Evolutionary conservation across 164 flowering plant genomes (phyloP).

Genomic region (Malania oleifera): DNA sequence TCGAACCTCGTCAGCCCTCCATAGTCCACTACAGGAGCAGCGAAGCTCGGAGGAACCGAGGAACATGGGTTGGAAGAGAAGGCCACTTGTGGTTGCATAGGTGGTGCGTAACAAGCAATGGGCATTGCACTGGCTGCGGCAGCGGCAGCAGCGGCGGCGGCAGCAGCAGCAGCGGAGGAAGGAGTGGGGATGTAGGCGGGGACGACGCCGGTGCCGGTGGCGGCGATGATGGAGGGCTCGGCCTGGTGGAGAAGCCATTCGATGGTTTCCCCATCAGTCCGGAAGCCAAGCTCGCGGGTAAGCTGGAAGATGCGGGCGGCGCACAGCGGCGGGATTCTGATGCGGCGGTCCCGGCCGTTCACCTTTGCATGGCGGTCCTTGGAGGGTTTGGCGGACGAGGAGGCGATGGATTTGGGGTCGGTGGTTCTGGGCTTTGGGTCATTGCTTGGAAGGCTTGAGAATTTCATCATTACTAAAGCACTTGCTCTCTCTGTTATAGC

Average conservation of each 20-base stretch:
- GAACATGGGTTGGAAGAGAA: too few relatives aligned
- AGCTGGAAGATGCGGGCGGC: slow-evolving; percentile 29
- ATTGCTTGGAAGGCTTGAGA: too few relatives aligned
- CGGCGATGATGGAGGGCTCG: slow-evolving; percentile 22
- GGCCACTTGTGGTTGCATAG: too few relatives aligned
- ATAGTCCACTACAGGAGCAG: too few relatives aligned
- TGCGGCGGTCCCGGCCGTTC: slow-evolving; percentile 22
- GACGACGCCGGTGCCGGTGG: slow-evolving; percentile 12
- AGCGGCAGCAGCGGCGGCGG: slow-evolving; percentile 1
- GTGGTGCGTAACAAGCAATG: too few relatives aligned
- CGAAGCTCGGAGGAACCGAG: too few relatives aligned
- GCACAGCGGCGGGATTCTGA: slow-evolving; percentile 20
- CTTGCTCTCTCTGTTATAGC: too few relatives aligned
- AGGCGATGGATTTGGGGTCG: neutral
- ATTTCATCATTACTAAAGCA: too few relatives aligned
- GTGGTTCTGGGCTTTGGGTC: neutral
- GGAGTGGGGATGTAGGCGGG: neutral
- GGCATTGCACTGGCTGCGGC: too few relatives aligned
- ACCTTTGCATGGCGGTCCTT: slow-evolving; percentile 29
- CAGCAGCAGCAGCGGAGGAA: neutral
- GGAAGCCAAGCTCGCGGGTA: slow-evolving; percentile 24
- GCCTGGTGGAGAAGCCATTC: slow-evolving; percentile 27
- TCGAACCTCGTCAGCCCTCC: too few relatives aligned
- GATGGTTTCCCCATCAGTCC: slow-evolving; percentile 28
- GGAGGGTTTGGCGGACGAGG: slow-evolving; percentile 1